phyloP scores from a whole-genome alignment of 148 eudicot genomes.

The Drosera capensis region DNA sequence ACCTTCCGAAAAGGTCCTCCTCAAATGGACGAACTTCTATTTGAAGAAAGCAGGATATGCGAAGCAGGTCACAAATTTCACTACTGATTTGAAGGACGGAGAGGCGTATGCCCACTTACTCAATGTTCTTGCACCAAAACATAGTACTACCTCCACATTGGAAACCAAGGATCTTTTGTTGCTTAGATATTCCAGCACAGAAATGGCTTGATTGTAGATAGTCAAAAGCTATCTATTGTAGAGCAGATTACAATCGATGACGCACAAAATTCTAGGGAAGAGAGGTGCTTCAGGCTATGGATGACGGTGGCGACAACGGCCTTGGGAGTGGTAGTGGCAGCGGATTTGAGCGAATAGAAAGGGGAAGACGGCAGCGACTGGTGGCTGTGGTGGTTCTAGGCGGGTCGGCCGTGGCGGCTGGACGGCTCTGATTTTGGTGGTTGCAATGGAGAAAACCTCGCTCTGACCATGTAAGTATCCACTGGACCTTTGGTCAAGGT shows the following conservation, averaged over 20 bases:
- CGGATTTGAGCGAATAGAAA: no score
- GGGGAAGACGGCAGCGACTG: no score
- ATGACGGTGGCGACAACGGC: slow-evolving; percentile 72
- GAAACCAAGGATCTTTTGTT: slow-evolving; percentile 67
- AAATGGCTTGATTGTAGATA: slow-evolving; percentile 53
- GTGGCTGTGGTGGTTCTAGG: no score
- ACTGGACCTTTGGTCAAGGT: no score
- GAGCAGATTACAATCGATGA: slow-evolving; percentile 59
- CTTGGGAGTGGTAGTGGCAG: no score
- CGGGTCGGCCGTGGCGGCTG: no score
- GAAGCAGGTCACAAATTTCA: slow-evolving; percentile 62
- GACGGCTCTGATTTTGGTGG: no score
- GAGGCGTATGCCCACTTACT: slow-evolving; percentile 83
- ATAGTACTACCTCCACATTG: slow-evolving; percentile 26
- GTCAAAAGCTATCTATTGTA: slow-evolving; percentile 43
- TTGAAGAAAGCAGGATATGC: slow-evolving; percentile 63
- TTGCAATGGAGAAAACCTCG: no score
- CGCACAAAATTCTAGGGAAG: slow-evolving; percentile 68
- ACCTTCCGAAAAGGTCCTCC: slow-evolving; percentile 60
- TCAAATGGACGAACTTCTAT: slow-evolving; percentile 82
- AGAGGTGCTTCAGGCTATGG: slow-evolving; percentile 86
- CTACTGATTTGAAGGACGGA: slow-evolving; percentile 83
- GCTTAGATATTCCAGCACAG: slow-evolving; percentile 83
- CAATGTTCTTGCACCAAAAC: slow-evolving; percentile 75
- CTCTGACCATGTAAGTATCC: no score